Evolutionary conservation across 2,329 filamentous ascomycete species (phyloP).

Genomic region (Alternaria gansuensis): DNA sequence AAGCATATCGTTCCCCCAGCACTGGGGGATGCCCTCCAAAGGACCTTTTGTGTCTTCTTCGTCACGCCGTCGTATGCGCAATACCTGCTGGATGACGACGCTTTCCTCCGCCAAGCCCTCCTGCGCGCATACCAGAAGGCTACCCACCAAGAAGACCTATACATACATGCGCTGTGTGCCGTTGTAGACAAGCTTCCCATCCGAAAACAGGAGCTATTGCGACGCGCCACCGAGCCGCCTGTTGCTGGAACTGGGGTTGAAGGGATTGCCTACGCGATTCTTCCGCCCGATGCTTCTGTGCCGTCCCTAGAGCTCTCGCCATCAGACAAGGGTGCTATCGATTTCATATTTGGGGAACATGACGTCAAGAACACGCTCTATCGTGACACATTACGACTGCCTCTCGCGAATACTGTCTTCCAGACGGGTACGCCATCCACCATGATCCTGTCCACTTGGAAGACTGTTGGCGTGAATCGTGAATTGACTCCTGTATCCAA

Average conservation of each 20-base stretch:
- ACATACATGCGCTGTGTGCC: slow-evolving; percentile 42
- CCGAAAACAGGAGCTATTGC: slow-evolving; percentile 10
- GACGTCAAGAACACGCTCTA: slow-evolving; percentile 2
- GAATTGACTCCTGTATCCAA: slow-evolving; percentile 23
- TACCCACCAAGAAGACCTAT: neutral
- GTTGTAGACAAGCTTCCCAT: slow-evolving; percentile 52
- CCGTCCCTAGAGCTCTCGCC: slow-evolving; percentile 11
- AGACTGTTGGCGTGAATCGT: slow-evolving; percentile 3
- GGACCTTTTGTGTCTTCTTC: slow-evolving; percentile 43
- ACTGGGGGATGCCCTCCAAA: neutral
- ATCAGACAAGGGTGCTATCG: slow-evolving; percentile 37
- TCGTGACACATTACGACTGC: slow-evolving; percentile 60
- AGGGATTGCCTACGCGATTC: slow-evolving; percentile 46
- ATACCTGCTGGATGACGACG: slow-evolving; percentile 40
- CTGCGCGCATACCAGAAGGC: slow-evolving; percentile 24
- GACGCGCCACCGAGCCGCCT: slow-evolving; percentile 20
- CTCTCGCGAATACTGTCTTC: slow-evolving; percentile 81
- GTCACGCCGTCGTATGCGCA: slow-evolving; percentile 47
- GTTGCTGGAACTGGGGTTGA: slow-evolving; percentile 42
- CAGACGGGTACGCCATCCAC: slow-evolving; percentile 65
- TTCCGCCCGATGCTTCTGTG: slow-evolving; percentile 26
- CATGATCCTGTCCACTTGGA: slow-evolving; percentile 41
- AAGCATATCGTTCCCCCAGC: slow-evolving; percentile 33
- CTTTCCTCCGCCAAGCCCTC: slow-evolving; percentile 43
- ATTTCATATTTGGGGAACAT: slow-evolving; percentile 30